Evolutionary conservation across 192 early-diverging fungal species (phyloP), one percentile per base, ranked within the genome.

Genomic region (Coemansia sp.): DNA sequence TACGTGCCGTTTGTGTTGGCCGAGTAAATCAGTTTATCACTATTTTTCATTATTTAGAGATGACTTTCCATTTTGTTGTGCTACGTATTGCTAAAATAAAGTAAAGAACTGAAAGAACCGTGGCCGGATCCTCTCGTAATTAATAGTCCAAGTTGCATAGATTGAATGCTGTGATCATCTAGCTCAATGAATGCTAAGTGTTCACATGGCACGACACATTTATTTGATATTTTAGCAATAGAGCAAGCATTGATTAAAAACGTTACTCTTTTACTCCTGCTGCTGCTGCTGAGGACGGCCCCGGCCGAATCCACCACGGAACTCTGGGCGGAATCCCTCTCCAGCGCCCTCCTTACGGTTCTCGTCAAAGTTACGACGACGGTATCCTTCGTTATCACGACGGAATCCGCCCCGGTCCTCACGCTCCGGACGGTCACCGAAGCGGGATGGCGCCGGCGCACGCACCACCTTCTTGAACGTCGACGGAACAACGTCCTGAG

Each of bases 381-480:
- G 87, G 84, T 95, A 96, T 79, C 90, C 90, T 68, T 89, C 92
- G 66, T 87, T 87, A 56, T 89, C 88, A 75, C 88, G 87, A 72
- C 93, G 89, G 81, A 71, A 71, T 37, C 82, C 69, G 52, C 89
- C 87, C 65, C 90, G 50, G 40, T 42, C 40, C 46, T 48, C 91
- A 60, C 85, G 82, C 75, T 90, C 90, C 34, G 90, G 87, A 69
- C 90, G 89, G 69, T 83, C 80, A 69, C 84, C 80, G 28, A 80
- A 77, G 50, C 78, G 72, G 58, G 83, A 31, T 31, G 31, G 74
- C 57, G 83, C 72, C 64, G 87, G 71, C 34, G 87, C 79, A 72
- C 95, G 93, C 71, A 87, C 88, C 66, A 88, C 88, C 90, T 95
- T 96, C 89, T 96, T 96, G 91, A 92, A 88, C 74, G 97, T 96